Evolutionary conservation across 2,329 filamentous ascomycete species (phyloP), one percentile per base, ranked within the genome.

Genomic region (Corinectria fuckeliana): DNA sequence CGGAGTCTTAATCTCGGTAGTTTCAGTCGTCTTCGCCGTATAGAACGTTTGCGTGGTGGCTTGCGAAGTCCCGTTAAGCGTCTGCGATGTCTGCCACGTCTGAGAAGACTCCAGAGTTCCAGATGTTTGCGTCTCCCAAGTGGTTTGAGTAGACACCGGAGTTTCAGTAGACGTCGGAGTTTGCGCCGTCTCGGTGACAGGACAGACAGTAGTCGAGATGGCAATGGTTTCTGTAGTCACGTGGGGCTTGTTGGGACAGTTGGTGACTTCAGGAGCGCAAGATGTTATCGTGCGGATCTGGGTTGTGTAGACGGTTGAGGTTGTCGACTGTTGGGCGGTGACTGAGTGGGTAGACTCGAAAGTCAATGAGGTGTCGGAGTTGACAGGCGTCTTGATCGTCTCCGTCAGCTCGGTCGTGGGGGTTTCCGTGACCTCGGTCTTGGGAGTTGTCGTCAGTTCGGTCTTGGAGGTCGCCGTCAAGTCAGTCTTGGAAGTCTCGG

Each of bases 241-340:
- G 23, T 69, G 63, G 11, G 51, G 42, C 18, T 63, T 61, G 47
- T 58, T 61, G 28, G 73, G 74, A 66, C 74, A 76, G 56, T 69
- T 56, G 13, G 69, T 70, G 52, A 75, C 71, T 21, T 67, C 64
- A 2, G 72, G 62, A 20, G 72, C 67, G 60, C 74, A 75, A 39
- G 68, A 56, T 3, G 74, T 72, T 50, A 72, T 67, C 21, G 72
- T 74, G 57, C 70, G 61, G 16, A 62, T 61, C 30, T 60, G 51
- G 26, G 72, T 75, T 26, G 65, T 68, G 64, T 64, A 74, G 65
- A 75, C 56, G 26, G 74, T 75, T 34, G 72, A 74, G 26, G 73
- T 75, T 13, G 72, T 74, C 65, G 66, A 54, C 3, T 11, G 11
- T 23, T 48, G 8, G 26, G 51, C 48, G 8, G 42, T 48, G 42